Evolutionary conservation across 257 asterid species (phyloP).

Genomic region (Jasminum sambac): DNA sequence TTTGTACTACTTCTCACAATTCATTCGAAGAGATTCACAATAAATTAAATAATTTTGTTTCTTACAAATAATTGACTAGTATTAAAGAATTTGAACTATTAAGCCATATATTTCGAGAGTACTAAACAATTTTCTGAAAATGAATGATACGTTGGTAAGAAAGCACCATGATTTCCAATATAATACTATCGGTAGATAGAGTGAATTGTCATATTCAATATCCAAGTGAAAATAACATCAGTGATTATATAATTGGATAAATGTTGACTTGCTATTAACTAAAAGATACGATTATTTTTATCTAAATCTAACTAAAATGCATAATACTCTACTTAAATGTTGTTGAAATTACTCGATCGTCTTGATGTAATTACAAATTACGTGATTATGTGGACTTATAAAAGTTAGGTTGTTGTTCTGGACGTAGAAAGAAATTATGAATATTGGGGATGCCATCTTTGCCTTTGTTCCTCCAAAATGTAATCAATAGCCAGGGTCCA

Average conservation of each 20-base stretch:
- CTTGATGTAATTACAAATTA: neutral
- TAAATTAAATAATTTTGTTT: too few species aligned
- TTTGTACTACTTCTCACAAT: too few species aligned
- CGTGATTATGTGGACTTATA: neutral
- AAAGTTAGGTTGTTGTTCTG: neutral
- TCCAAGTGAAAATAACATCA: neutral
- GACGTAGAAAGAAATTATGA: neutral
- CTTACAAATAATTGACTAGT: too few species aligned
- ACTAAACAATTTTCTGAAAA: too few species aligned
- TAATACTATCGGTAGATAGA: neutral
- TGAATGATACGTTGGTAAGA: too few species aligned
- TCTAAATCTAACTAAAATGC: neutral
- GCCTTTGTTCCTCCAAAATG: neutral
- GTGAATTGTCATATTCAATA: neutral
- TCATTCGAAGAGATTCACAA: too few species aligned
- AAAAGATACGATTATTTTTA: neutral
- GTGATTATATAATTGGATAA: neutral
- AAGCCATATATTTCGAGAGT: too few species aligned
- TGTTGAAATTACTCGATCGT: neutral
- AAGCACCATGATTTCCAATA: too few species aligned
- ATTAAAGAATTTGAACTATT: too few species aligned
- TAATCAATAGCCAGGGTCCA: constrained; percentile 4
- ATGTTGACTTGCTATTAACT: neutral
- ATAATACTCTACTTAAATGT: neutral
- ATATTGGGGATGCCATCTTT: neutral